phyloP scores from a whole-genome alignment of 306 rosid species.

The Fagus crenata region DNA sequence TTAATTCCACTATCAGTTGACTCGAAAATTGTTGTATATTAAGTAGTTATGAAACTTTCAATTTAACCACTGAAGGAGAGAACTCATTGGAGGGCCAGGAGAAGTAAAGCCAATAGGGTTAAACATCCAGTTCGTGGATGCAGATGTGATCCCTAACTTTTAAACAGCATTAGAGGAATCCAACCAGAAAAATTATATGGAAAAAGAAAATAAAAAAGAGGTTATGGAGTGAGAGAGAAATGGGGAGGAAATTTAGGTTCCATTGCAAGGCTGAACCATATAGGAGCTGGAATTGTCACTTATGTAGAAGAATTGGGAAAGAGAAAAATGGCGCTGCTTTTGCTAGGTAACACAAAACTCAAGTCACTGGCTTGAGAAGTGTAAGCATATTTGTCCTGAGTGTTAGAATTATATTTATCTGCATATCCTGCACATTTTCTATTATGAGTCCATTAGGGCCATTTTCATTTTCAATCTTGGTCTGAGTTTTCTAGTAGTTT shows the following conservation, averaged over 20 bases:
- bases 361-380: neutral
- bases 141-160: neutral
- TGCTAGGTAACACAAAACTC: neutral
- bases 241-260: no score
- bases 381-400: neutral
- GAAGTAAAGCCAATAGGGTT: neutral
- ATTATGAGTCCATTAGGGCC: neutral
- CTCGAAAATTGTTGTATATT: no score
- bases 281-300: no score
- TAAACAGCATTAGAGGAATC: neutral
- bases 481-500: neutral
- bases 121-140: neutral
- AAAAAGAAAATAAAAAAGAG: neutral
- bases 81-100: neutral
- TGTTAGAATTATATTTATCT: neutral
- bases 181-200: neutral
- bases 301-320: neutral
- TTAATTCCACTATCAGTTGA: no score
- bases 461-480: neutral
- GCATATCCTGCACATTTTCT: neutral
- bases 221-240: no score
- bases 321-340: neutral
- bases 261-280: no score
- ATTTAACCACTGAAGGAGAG: neutral
- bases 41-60: no score